A percentile compares a stretch with the other conserved stretches of the same genome.
Evolutionary conservation across 2,329 filamentous ascomycete species (phyloP).

Genomic region (Coniella lustricola): DNA sequence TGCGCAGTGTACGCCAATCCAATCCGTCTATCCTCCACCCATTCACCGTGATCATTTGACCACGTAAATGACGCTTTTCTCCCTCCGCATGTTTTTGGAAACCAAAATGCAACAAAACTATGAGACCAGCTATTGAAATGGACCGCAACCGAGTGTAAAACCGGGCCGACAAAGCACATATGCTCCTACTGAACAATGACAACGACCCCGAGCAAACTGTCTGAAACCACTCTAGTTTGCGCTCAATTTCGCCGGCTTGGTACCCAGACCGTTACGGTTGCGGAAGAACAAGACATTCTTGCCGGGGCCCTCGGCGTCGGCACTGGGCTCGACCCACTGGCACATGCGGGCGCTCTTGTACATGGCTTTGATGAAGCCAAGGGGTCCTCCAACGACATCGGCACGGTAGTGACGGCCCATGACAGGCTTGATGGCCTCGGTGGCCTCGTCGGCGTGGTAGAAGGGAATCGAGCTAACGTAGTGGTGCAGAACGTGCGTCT

Average conservation of each 20-base stretch:
- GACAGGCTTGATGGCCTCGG: slow-evolving; percentile 85
- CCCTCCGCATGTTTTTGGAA: too few species aligned
- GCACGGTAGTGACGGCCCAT: slow-evolving; percentile 95
- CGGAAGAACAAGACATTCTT: slow-evolving; percentile 90
- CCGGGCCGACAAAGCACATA: background rate
- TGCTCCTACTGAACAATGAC: background rate
- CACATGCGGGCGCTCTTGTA: slow-evolving; percentile 79
- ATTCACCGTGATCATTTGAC: too few species aligned
- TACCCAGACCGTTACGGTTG: slow-evolving; percentile 82
- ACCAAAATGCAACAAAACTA: too few species aligned
- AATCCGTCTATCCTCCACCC: too few species aligned
- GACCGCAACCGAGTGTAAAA: too few species aligned
- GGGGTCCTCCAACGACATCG: slow-evolving; percentile 66
- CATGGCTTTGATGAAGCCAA: slow-evolving; percentile 79
- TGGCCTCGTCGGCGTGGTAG: slow-evolving; percentile 92
- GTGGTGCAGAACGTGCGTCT: slow-evolving; percentile 97
- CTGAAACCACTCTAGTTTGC: background rate
- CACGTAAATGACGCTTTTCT: too few species aligned
- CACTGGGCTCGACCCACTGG: slow-evolving; percentile 95
- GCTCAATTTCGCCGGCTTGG: slow-evolving; percentile 31
- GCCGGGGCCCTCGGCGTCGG: slow-evolving; percentile 69
- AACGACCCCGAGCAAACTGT: background rate
- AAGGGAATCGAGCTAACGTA: slow-evolving; percentile 95
- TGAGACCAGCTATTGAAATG: too few species aligned
- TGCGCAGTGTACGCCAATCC: too few species aligned